Base-by-base conservation (phyloP, 495 filamentous ascomycete genomes). In the Aspergillus hancockii region DNA sequence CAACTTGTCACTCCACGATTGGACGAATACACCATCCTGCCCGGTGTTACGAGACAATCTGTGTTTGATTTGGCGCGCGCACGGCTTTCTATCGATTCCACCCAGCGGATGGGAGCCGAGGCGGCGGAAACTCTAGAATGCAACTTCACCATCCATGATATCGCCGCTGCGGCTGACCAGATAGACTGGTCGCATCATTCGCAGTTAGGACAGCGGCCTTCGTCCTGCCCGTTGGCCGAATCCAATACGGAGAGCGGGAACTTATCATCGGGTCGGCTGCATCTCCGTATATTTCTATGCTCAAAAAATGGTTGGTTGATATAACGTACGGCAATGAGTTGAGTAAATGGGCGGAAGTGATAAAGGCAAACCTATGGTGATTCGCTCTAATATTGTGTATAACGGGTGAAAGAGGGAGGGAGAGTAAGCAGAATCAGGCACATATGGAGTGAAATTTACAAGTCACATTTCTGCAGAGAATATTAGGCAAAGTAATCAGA, bases 31-130 rank as follows among this genome's bases (percentile, higher is more conserved):
- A 30, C 52, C 22, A 60, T 49, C 32, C 52, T 46, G 52, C 46
- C 38, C 54, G 62, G 54, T 31, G 43, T 63, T 40, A 57, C 57
- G 34, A 41, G 59, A 38, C 49, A 57, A 46, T 19, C 41, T 31
- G 28, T n/a, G n/a, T n/a, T n/a, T n/a, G n/a, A n/a, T n/a, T n/a
- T n/a, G n/a, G n/a, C n/a, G n/a, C n/a, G n/a, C n/a, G n/a, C n/a
- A n/a, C n/a, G n/a, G n/a, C n/a, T n/a, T n/a, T n/a, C n/a, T n/a
- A n/a, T 28, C 25, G 25, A 28, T 28, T 28, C 25, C 25, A 7
- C 7, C 7, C 25, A 28, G 25, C 25, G 25, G 25, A 28, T 3
- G 25, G 25, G 25, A 28, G 25, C 25, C 25, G 25, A 28, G 25
- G 3, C 25, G 3, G 25, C 7, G 25, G 25, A 28, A 28, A 28